A percentile compares a stretch with the other conserved stretches of the same genome.
phyloP scores from a whole-genome alignment of 2,329 filamentous ascomycete genomes.

The Mariannaea sp. region DNA sequence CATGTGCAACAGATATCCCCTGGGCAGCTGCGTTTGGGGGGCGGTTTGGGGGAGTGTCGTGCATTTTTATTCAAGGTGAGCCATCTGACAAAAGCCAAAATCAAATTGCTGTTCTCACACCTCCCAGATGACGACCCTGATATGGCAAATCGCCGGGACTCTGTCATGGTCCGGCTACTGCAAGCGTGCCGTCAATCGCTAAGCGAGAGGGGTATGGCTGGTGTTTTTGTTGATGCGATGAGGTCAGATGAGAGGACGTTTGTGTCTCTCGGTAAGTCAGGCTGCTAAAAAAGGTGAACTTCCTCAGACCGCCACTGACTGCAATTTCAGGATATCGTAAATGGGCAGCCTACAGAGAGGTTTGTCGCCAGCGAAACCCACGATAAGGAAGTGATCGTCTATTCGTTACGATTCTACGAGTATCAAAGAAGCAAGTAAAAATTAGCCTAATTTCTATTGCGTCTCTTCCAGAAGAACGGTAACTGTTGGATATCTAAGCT shows the following conservation, averaged over 20 bases:
- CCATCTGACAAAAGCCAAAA: constrained; percentile 17
- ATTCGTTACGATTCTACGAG: neutral
- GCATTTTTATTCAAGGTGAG: constrained; percentile 62
- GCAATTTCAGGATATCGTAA: constrained; percentile 56
- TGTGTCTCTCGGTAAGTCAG: constrained; percentile 54
- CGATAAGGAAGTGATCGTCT: constrained; percentile 8
- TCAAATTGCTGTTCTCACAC: constrained; percentile 15
- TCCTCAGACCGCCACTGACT: constrained; percentile 13
- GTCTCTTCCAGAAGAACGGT: neutral
- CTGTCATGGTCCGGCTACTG: constrained; percentile 58
- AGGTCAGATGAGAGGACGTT: constrained; percentile 56
- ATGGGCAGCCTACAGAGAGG: constrained; percentile 62
- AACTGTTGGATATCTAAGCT: neutral
- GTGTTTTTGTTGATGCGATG: constrained; percentile 61
- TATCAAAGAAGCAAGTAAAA: constrained; percentile 6
- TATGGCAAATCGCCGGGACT: constrained; percentile 51
- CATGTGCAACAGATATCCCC: constrained; percentile 56
- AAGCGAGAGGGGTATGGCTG: constrained; percentile 54
- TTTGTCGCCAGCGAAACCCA: constrained; percentile 52
- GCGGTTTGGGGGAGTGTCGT: constrained; percentile 63
- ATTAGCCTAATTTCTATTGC: neutral
- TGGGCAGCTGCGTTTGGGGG: constrained; percentile 58
- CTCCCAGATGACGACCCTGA: constrained; percentile 50
- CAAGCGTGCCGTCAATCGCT: constrained; percentile 56
- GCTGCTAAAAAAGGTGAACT: neutral